These are phyloP conservation scores for Alternaria consortialis DNA, from an alignment of 2,329 filamentous ascomycete species.

Conservation along the genomic window DNA sequence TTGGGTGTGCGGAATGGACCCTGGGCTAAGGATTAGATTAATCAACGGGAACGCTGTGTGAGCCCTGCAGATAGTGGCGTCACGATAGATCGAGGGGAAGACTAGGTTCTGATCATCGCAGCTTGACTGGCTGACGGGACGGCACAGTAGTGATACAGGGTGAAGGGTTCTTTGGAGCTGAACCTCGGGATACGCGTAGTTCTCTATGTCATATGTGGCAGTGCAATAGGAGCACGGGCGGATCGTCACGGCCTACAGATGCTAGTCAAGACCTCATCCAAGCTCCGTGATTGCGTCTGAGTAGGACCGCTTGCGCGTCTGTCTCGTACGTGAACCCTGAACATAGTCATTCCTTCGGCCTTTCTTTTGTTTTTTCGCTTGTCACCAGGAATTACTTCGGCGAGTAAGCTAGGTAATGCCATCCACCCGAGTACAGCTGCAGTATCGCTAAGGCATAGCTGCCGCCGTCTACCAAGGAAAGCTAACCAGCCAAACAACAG, in stretches of 20 bases:
- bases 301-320: conserved; percentile 11
- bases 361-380: conserved; percentile 8
- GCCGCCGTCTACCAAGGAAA: conserved; percentile 14
- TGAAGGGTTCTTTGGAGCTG: neutral
- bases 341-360: conserved; percentile 6
- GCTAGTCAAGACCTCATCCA: conserved; percentile 9
- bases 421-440: conserved; percentile 10
- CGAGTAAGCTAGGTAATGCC: conserved; percentile 9
- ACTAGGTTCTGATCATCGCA: neutral
- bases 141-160: neutral
- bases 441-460: conserved; percentile 20
- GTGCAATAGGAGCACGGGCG: conserved; percentile 10
- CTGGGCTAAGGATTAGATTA: neutral
- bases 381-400: conserved; percentile 7
- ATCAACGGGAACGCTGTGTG: conserved; percentile 5
- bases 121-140: neutral
- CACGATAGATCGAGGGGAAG: conserved; percentile 5
- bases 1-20: conserved; percentile 1
- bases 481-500: conserved; percentile 17
- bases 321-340: neutral
- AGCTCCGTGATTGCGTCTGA: conserved; percentile 10
- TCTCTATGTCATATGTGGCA: conserved; percentile 9
- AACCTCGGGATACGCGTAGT: neutral
- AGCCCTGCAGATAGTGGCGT: conserved; percentile 9
- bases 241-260: conserved; percentile 10